These are phyloP conservation scores for Alternaria sp. DNA, from an alignment of 2,329 filamentous ascomycete species.

Conservation along the genomic window DNA sequence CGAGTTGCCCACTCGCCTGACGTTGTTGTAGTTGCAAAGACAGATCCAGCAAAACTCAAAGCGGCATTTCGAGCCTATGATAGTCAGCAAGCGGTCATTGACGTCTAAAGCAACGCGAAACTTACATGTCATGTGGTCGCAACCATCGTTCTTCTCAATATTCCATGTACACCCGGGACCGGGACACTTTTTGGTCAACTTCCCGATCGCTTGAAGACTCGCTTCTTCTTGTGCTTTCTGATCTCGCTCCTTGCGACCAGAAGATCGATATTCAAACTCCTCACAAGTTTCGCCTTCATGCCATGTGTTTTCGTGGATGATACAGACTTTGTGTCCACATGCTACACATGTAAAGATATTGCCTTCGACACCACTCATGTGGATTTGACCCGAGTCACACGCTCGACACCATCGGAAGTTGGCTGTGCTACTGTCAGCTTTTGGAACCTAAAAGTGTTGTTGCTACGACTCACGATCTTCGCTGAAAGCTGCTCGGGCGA, in stretches of 20 bases:
- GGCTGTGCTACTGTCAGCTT: constrained; percentile 15
- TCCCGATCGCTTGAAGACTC: constrained; percentile 34
- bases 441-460: background rate
- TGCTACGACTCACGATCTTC: constrained; percentile 34
- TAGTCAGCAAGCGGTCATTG: constrained; percentile 6
- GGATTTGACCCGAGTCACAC: constrained; percentile 62
- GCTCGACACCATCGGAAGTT: constrained; percentile 63
- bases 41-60: constrained; percentile 53
- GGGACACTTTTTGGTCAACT: constrained; percentile 50
- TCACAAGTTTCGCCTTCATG: constrained; percentile 52
- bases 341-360: constrained; percentile 53
- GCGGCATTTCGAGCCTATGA: constrained; percentile 40
- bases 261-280: constrained; percentile 46
- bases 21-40: constrained; percentile 33
- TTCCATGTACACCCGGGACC: constrained; percentile 41
- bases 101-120: too few species aligned
- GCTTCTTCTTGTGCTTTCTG: constrained; percentile 35
- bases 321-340: constrained; percentile 49
- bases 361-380: constrained; percentile 53
- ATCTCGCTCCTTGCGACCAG: constrained; percentile 28
- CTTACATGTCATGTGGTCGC: constrained; percentile 52
- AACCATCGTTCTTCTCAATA: constrained; percentile 52
- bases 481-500: constrained; percentile 53
- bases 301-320: constrained; percentile 43
- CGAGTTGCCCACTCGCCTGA: constrained; percentile 26